Base-by-base conservation (phyloP, 2,329 filamentous ascomycete genomes). In the Biscogniauxia sp. region DNA sequence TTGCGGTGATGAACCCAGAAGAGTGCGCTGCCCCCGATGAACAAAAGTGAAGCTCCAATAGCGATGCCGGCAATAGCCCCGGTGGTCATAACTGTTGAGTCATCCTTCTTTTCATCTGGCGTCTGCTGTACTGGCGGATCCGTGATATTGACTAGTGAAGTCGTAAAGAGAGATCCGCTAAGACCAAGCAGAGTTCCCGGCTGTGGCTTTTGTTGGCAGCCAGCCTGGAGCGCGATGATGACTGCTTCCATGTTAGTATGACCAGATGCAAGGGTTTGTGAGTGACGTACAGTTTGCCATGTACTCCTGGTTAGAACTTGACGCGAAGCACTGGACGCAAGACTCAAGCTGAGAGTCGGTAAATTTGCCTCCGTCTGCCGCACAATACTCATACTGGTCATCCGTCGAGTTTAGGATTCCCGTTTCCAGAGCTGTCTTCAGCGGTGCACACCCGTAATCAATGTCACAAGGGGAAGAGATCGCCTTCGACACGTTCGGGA, bases 21-120 rank as follows among this genome's bases (percentile, higher is more conserved):
- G 0, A 86, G 74, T 2, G 70, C 76, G 0, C 73, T 64, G 2
- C 75, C 77, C 0, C 79, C 75, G 5, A 81, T 37, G 2, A 85
- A 69, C 1, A 79, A 67, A 0, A 82, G 71, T 0, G 74, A 74
- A 6, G 76, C 78, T 13, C 80, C 83, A 0, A 84, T 70, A 0
- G 76, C 77, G 53, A 87, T 85, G 19, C 83, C 84, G 0, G 81
- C 80, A 17, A 85, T 82, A n/a, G 80, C 79, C 1, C 80, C 79
- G 0, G 78, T 77, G 0, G 79, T 77, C 68, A 85, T 77, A 9
- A 67, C 67, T 3, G 66, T 70, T 2, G 69, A 63, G 0, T 64
- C 70, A 1, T 70, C 70, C 0, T 66, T 61, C 5, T 64, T 57
- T 3, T 69, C 64, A 1, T 70, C 64, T 0, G 69, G 54, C 1